Evolutionary conservation across 2,329 filamentous ascomycete species (phyloP).

Genomic region (Diaporthe caulivora): DNA sequence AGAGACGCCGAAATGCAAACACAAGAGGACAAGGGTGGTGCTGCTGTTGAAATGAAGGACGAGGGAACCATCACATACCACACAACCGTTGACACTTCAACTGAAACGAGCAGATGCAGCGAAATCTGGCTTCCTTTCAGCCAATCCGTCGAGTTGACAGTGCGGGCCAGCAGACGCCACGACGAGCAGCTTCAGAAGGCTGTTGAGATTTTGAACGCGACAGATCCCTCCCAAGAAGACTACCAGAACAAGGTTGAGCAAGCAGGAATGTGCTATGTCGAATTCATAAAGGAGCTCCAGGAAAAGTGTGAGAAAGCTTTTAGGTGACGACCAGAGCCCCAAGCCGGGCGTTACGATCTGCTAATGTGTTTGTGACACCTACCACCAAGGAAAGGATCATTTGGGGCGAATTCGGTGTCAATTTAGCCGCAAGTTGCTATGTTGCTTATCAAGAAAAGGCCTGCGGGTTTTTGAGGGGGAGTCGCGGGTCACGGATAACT

Average conservation of each 20-base stretch:
- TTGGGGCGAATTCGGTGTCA: background rate
- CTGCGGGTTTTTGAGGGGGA: background rate
- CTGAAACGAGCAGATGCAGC: background rate
- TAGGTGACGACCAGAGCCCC: background rate
- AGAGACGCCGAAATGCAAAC: background rate
- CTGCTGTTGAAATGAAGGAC: background rate
- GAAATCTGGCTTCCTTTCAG: background rate
- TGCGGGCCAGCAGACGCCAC: background rate
- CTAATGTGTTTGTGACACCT: background rate
- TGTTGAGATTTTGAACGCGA: background rate
- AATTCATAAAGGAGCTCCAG: constrained; percentile 10
- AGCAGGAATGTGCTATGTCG: background rate
- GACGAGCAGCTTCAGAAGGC: background rate
- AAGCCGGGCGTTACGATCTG: background rate
- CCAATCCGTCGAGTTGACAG: background rate
- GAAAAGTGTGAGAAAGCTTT: background rate
- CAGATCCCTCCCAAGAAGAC: background rate
- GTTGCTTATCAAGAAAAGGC: background rate
- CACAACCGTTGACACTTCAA: background rate
- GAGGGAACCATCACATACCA: background rate
- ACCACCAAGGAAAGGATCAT: background rate
- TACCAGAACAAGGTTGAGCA: background rate
- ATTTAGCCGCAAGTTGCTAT: background rate
- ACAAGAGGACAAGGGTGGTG: background rate
- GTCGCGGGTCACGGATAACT: background rate